Percentiles rank a stretch among this genome's conserved stretches.
These are phyloP conservation scores for Fusarium albosuccineum DNA, from an alignment of 2,329 filamentous ascomycete species.

Conservation along the genomic window DNA sequence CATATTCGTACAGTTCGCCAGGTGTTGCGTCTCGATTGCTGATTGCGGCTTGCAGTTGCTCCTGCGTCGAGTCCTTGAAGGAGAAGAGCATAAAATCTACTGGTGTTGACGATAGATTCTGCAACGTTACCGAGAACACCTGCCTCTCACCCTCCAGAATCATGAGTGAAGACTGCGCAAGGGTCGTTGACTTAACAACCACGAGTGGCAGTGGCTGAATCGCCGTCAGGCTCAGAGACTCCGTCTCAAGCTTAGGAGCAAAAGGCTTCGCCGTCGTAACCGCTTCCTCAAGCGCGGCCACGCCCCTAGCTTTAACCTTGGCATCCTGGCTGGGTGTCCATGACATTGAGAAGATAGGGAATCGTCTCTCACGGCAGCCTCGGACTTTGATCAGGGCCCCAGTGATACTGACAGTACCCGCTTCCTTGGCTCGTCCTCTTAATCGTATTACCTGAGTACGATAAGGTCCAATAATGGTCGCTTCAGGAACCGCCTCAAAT, in stretches of 20 bases:
- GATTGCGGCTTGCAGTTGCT: slow-evolving; percentile 79
- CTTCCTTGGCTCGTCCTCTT: slow-evolving; percentile 72
- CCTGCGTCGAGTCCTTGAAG: slow-evolving; percentile 89
- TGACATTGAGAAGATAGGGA: slow-evolving; percentile 83
- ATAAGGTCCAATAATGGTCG: slow-evolving; percentile 81
- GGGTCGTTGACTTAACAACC: slow-evolving; percentile 78
- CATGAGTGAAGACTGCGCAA: slow-evolving; percentile 90
- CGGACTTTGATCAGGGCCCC: slow-evolving; percentile 85
- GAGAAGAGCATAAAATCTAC: slow-evolving; percentile 90
- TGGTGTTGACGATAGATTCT: slow-evolving; percentile 81
- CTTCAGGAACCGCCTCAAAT: slow-evolving; percentile 75
- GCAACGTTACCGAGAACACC: slow-evolving; percentile 81
- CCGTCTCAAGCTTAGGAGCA: slow-evolving; percentile 59
- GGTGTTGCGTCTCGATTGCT: slow-evolving; percentile 81
- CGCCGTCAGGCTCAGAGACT: slow-evolving; percentile 75
- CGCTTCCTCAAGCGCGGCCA: slow-evolving; percentile 67
- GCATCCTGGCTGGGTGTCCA: slow-evolving; percentile 78
- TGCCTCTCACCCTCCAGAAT: slow-evolving; percentile 90
- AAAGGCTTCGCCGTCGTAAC: slow-evolving; percentile 55
- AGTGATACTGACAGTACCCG: slow-evolving; percentile 78
- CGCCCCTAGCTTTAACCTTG: slow-evolving; percentile 83
- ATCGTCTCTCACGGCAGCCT: slow-evolving; percentile 84
- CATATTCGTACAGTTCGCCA: slow-evolving; percentile 87
- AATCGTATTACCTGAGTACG: slow-evolving; percentile 84
- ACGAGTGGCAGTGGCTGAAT: slow-evolving; percentile 85